phyloP scores from a whole-genome alignment of 352 stramenopile species.

The Globisporangium paddicum region DNA sequence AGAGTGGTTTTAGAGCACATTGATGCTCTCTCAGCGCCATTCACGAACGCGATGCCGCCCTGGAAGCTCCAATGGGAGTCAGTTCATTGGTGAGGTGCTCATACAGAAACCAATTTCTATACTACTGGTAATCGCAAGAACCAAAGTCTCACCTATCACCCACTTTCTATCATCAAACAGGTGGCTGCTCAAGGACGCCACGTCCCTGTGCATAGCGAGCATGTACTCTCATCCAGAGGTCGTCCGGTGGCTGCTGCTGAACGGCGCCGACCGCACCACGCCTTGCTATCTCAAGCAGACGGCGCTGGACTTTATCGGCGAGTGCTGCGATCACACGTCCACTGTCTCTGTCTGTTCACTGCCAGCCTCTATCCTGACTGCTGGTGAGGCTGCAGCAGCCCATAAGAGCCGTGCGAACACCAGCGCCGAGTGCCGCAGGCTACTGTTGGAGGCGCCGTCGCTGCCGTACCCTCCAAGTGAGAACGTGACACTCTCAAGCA shows the following conservation, averaged over 20 bases:
- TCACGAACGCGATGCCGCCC: conserved; percentile 44
- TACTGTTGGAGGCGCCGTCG: conserved; percentile 31
- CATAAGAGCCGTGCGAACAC: no score
- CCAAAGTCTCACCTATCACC: no score
- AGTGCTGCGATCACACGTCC: conserved; percentile 37
- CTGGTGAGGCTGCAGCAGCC: no score
- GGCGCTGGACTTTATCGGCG: conserved; percentile 42
- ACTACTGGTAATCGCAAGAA: no score
- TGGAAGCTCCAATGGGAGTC: conserved; percentile 69
- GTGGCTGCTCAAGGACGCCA: conserved; percentile 67
- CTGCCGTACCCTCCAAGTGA: conserved; percentile 24
- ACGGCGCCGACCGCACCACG: conserved; percentile 46
- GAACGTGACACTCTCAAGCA: conserved; percentile 29
- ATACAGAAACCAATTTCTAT: background rate
- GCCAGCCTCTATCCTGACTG: no score
- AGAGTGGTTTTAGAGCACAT: conserved; percentile 35
- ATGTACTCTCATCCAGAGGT: conserved; percentile 48
- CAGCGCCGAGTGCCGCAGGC: conserved; percentile 32
- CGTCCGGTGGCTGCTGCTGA: conserved; percentile 49
- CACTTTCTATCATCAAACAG: conserved; percentile 10
- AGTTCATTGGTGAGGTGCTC: conserved; percentile 47
- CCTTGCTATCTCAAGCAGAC: conserved; percentile 52
- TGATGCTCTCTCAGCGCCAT: conserved; percentile 42
- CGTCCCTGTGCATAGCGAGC: conserved; percentile 58
- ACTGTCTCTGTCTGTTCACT: no score